Percentiles rank a stretch among this genome's conserved stretches.
Evolutionary conservation across 306 rosid species (phyloP).

Genomic region (Dryas drummondii): DNA sequence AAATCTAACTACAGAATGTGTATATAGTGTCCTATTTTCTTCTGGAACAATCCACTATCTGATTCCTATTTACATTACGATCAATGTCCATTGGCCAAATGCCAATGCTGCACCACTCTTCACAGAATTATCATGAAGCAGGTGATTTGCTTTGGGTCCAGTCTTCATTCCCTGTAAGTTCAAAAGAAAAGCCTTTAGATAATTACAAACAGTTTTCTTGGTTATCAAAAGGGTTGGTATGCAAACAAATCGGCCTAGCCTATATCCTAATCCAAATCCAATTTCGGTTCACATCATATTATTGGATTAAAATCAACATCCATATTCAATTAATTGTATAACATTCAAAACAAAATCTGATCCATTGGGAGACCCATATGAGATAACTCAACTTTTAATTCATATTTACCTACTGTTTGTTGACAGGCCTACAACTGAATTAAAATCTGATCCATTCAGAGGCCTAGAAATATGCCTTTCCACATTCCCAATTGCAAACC

Average conservation of each 20-base stretch:
- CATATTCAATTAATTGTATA: no score
- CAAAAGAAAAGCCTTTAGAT: slow-evolving; percentile 6
- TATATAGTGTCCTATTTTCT: slow-evolving; percentile 26
- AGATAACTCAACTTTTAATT: no score
- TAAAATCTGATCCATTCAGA: no score
- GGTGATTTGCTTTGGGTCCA: slow-evolving; percentile 23
- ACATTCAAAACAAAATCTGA: no score
- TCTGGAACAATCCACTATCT: slow-evolving; percentile 26
- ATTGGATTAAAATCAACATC: no score
- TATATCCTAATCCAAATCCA: neutral
- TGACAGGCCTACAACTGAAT: no score
- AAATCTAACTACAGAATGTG: slow-evolving; percentile 21
- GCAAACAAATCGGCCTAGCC: neutral
- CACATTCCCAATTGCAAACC: no score
- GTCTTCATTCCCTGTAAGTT: slow-evolving; percentile 39
- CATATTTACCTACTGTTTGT: no score
- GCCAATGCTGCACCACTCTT: slow-evolving; percentile 18
- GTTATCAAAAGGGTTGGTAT: neutral
- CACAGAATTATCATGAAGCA: slow-evolving; percentile 30
- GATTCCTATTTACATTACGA: slow-evolving; percentile 32
- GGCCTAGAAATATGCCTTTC: no score
- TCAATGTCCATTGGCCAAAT: slow-evolving; percentile 22
- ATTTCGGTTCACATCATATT: neutral
- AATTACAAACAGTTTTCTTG: slow-evolving; percentile 9
- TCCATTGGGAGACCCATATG: no score